Conservation (phyloP, 2,329 filamentous ascomycete species). For the Raffaelea deltoideospora region DNA sequence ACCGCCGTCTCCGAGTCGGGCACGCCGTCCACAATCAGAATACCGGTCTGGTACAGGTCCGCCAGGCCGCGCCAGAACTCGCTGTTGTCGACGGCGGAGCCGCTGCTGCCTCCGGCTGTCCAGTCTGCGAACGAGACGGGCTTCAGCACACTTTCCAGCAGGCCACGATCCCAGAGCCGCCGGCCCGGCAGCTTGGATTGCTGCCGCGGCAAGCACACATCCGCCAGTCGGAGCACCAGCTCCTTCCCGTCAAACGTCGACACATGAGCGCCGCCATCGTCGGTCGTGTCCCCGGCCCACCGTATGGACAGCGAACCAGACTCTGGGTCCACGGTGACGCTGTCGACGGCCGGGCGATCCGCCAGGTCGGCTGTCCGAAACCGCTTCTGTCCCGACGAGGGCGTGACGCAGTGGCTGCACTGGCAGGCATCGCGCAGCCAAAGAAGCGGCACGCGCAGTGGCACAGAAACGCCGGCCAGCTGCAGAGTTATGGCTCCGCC, state of each 20-base stretch:
- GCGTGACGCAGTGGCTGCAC: slow-evolving; percentile 41
- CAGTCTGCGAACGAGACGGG: slow-evolving; percentile 54
- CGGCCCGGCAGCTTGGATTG: slow-evolving; percentile 14
- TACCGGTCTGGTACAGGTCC: slow-evolving; percentile 49
- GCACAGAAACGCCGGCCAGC: background rate
- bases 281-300: slow-evolving; percentile 2
- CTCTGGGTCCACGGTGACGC: background rate
- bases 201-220: slow-evolving; percentile 24
- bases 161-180: slow-evolving; percentile 24
- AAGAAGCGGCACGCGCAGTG: slow-evolving; percentile 5
- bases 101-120: slow-evolving; percentile 45
- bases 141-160: slow-evolving; percentile 24
- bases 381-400: slow-evolving; percentile 44
- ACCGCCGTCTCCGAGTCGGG: slow-evolving; percentile 54
- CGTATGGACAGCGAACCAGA: slow-evolving; percentile 1
- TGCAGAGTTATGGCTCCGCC: background rate
- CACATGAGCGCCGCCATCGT: slow-evolving; percentile 1
- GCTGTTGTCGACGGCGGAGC: too few species aligned
- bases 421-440: slow-evolving; percentile 42
- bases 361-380: slow-evolving; percentile 54
- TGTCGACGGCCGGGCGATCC: background rate
- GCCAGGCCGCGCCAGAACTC: slow-evolving; percentile 46
- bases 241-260: slow-evolving; percentile 4
- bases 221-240: slow-evolving; percentile 16
- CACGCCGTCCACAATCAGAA: slow-evolving; percentile 64